Conservation (phyloP, 805 yeast genomes). For the Candida pini region DNA sequence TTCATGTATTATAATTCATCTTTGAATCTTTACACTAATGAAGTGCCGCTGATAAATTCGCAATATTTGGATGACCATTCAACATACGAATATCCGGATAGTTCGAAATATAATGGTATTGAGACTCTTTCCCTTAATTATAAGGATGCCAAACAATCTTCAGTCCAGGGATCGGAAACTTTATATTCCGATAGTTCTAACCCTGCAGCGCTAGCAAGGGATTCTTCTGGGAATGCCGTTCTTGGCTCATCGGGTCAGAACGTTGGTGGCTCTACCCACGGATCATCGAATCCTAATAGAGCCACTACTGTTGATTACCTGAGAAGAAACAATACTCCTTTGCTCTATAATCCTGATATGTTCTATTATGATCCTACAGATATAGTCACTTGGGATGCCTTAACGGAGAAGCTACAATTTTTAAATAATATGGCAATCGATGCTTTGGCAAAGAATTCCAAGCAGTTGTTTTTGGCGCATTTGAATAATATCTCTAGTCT, state of each 20-base stretch:
- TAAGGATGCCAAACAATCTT: conserved; percentile 5
- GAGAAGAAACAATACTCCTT: conserved; percentile 9
- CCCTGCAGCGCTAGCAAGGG: conserved; percentile 1
- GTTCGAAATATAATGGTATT: conserved; percentile 16
- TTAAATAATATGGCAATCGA: conserved; percentile 44
- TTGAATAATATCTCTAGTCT: conserved; percentile 48
- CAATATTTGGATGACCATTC: conserved; percentile 32
- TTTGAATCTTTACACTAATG: conserved; percentile 52
- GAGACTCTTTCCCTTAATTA: conserved; percentile 16
- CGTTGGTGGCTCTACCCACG: too few relatives aligned
- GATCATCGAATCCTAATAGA: too few relatives aligned
- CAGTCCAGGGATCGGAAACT: conserved; percentile 6
- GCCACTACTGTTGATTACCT: conserved; percentile 8
- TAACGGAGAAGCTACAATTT: conserved; percentile 42
- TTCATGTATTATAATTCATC: conserved; percentile 56
- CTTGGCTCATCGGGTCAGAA: conserved; percentile 4
- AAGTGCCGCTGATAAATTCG: conserved; percentile 44
- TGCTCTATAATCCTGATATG: conserved; percentile 29
- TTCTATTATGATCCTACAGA: conserved; percentile 61
- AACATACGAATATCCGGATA: conserved; percentile 26
- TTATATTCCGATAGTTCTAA: conserved; percentile 1
- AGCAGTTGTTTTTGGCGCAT: conserved; percentile 47
- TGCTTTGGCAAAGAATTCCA: conserved; percentile 45
- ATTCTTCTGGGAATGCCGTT: background rate
- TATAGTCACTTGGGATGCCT: conserved; percentile 52